Evolutionary conservation across 2,329 filamentous ascomycete species (phyloP).

Genomic region (Fusarium ramigenum): DNA sequence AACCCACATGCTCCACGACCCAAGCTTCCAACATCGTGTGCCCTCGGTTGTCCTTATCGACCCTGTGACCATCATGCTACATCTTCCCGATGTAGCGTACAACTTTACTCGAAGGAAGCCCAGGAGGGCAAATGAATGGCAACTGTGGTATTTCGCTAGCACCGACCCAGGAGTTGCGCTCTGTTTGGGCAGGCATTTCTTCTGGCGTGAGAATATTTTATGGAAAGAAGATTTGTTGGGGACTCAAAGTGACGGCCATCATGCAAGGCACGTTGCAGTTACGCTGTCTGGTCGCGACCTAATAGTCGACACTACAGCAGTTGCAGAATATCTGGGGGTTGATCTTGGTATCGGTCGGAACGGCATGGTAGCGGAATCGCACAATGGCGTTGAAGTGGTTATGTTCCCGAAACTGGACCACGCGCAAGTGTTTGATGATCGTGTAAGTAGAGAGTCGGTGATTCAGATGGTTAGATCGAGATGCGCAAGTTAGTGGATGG

Average conservation of each 20-base stretch:
- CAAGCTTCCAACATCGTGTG: constrained; percentile 60
- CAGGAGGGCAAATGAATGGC: constrained; percentile 71
- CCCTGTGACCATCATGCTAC: constrained; percentile 73
- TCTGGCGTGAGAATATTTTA: constrained; percentile 75
- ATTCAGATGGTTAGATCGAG: constrained; percentile 44
- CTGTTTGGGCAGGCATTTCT: constrained; percentile 72
- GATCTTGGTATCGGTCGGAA: constrained; percentile 9
- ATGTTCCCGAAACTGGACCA: constrained; percentile 72
- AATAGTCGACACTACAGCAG: constrained; percentile 69
- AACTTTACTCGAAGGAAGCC: constrained; percentile 71
- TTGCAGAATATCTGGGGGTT: constrained; percentile 63
- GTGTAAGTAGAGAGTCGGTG: constrained; percentile 41
- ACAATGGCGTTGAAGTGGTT: constrained; percentile 60
- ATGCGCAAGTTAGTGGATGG: constrained; percentile 31
- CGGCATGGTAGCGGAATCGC: constrained; percentile 16
- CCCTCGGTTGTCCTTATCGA: constrained; percentile 61
- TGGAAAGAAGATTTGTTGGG: constrained; percentile 72
- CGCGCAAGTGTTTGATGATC: constrained; percentile 67
- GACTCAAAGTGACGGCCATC: constrained; percentile 19
- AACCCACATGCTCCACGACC: constrained; percentile 67
- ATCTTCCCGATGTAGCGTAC: constrained; percentile 75
- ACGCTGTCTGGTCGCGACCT: constrained; percentile 68
- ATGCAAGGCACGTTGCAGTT: constrained; percentile 60
- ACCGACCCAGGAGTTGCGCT: constrained; percentile 74
- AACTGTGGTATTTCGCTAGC: constrained; percentile 75